Conservation (phyloP, 441 rosid genomes). For the Flueggea neowawraea region DNA sequence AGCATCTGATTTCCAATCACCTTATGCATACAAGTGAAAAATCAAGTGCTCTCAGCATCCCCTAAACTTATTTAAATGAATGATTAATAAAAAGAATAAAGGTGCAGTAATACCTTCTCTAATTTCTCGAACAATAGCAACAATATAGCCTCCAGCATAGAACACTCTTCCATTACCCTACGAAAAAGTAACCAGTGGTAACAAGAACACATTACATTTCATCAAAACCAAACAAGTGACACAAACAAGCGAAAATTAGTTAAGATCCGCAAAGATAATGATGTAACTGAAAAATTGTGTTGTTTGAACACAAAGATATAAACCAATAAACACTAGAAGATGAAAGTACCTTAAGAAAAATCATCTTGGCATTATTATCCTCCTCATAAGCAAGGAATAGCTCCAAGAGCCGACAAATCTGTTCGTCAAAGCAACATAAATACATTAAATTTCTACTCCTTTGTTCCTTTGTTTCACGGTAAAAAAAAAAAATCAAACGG, state of each 20-base stretch:
- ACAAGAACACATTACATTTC: too few relatives aligned
- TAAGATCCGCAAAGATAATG: too few relatives aligned
- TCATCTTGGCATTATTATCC: conserved; percentile 48
- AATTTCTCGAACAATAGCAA: conserved; percentile 45
- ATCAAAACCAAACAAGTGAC: too few relatives aligned
- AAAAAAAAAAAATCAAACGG: neutral
- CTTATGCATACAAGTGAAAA: conserved; percentile 24
- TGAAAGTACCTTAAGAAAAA: conserved; percentile 58
- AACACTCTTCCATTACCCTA: conserved; percentile 68
- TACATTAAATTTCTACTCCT: neutral
- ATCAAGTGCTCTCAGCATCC: neutral
- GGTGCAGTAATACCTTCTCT: conserved; percentile 21
- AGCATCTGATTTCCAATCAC: conserved; percentile 56
- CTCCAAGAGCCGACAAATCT: conserved; percentile 54
- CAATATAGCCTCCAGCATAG: conserved; percentile 62
- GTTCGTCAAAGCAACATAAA: conserved; percentile 2
- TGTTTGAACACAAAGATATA: neutral
- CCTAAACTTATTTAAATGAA: neutral
- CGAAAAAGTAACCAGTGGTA: conserved; percentile 13
- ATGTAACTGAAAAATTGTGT: too few relatives aligned
- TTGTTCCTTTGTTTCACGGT: too few relatives aligned
- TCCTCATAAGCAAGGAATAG: conserved; percentile 50
- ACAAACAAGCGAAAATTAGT: neutral
- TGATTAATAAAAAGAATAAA: neutral
- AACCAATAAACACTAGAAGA: neutral